Percentiles rank a stretch among this genome's conserved stretches.
These are phyloP conservation scores for Hemileccinum rubropunctum DNA, from an alignment of 768 basidiomycete species.

Conservation along the genomic window DNA sequence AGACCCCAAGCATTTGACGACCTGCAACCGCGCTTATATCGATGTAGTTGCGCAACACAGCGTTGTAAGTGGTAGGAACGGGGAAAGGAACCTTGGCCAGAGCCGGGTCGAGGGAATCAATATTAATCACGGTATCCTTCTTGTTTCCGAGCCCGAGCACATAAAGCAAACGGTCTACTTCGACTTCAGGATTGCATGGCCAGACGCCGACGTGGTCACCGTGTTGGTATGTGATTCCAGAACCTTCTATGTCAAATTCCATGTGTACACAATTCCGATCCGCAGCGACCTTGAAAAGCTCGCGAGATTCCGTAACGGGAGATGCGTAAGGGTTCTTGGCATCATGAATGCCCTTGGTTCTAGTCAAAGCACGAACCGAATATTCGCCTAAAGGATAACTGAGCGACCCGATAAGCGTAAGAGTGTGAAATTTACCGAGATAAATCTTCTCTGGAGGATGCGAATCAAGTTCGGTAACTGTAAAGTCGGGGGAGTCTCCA, in stretches of 20 bases:
- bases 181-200: constrained; percentile 91
- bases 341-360: constrained; percentile 94
- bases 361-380: constrained; percentile 89
- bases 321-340: constrained; percentile 96
- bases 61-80: constrained; percentile 89
- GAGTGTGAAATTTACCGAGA: constrained; percentile 58
- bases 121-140: constrained; percentile 79
- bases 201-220: constrained; percentile 98
- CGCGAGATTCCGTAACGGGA: constrained; percentile 70
- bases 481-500: constrained; percentile 92
- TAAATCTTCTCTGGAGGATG: constrained; percentile 88
- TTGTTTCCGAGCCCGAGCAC: constrained; percentile 82
- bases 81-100: constrained; percentile 99
- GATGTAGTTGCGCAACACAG: constrained; percentile 94
- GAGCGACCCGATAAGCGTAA: background rate
- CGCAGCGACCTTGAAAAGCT: constrained; percentile 73
- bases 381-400: constrained; percentile 66
- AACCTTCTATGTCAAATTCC: constrained; percentile 91
- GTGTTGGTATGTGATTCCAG: constrained; percentile 97
- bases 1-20: constrained; percentile 85
- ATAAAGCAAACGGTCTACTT: constrained; percentile 86
- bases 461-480: constrained; percentile 76
- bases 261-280: constrained; percentile 93
- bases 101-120: constrained; percentile 97
- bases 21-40: constrained; percentile 94